Evolutionary conservation across 2,329 filamentous ascomycete genomes (phyloP).

Genomic region (Alternaria viburni): DNA sequence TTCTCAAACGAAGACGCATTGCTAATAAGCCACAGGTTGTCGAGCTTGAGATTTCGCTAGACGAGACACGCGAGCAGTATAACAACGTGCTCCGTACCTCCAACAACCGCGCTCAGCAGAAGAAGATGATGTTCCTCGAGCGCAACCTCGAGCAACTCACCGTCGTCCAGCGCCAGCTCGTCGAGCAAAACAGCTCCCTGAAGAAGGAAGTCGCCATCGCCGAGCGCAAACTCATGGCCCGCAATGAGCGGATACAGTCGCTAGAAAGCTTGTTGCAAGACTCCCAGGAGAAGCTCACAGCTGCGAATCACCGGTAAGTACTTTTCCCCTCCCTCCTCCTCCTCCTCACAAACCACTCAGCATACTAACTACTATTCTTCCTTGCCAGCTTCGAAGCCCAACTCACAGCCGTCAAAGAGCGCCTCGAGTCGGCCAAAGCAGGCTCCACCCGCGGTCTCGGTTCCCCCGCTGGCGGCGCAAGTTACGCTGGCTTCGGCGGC

Average conservation of each 20-base stretch:
- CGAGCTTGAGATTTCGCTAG: slow-evolving; percentile 95
- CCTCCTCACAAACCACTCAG: no score
- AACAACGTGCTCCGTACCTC: slow-evolving; percentile 96
- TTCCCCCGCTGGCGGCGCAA: slow-evolving; percentile 63
- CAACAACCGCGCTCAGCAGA: slow-evolving; percentile 98
- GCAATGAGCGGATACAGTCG: slow-evolving; percentile 96
- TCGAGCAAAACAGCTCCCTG: slow-evolving; percentile 91
- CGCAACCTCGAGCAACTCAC: slow-evolving; percentile 97
- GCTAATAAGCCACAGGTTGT: slow-evolving; percentile 64
- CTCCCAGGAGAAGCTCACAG: slow-evolving; percentile 96
- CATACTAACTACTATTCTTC: no score
- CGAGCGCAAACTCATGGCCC: slow-evolving; percentile 92
- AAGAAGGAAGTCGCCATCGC: slow-evolving; percentile 99
- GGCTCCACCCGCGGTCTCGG: slow-evolving; percentile 83
- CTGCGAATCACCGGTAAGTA: slow-evolving; percentile 98
- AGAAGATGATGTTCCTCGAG: slow-evolving; percentile 99
- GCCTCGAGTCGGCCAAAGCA: slow-evolving; percentile 91
- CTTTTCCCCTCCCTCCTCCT: no score
- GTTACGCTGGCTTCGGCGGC: slow-evolving; percentile 69
- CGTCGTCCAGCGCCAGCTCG: slow-evolving; percentile 94
- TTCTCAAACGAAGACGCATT: slow-evolving; percentile 10
- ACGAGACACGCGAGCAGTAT: slow-evolving; percentile 98
- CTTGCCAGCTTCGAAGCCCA: slow-evolving; percentile 99
- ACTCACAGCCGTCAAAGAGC: slow-evolving; percentile 95
- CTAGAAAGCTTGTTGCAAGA: slow-evolving; percentile 92